phyloP scores from a whole-genome alignment of 805 yeast genomes.

The Metschnikowia dekortorum region DNA sequence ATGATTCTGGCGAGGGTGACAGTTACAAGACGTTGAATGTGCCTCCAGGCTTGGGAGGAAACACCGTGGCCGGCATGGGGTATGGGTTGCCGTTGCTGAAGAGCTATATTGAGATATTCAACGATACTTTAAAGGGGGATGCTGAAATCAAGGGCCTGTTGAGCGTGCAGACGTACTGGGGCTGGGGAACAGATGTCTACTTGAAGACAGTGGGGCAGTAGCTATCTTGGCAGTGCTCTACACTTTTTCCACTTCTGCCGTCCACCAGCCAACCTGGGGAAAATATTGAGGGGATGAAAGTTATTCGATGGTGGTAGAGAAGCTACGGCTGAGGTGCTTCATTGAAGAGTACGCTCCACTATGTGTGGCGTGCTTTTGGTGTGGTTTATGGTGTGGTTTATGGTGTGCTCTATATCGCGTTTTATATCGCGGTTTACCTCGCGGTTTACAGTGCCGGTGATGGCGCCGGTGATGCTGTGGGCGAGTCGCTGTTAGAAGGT shows the following conservation, averaged over 20 bases:
- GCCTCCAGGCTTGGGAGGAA: constrained; percentile 68
- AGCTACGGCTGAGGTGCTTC: too few relatives aligned
- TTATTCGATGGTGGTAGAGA: too few relatives aligned
- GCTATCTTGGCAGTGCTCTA: not conserved
- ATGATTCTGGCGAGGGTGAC: constrained; percentile 55
- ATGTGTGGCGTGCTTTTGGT: too few relatives aligned
- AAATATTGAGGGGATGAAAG: too few relatives aligned
- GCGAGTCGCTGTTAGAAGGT: too few relatives aligned
- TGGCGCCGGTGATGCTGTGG: too few relatives aligned
- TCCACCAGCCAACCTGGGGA: not conserved
- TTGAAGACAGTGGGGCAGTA: constrained; percentile 40
- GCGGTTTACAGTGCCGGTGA: too few relatives aligned
- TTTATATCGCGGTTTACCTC: too few relatives aligned
- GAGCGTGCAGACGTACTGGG: constrained; percentile 65
- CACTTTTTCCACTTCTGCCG: not conserved
- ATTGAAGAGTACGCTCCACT: too few relatives aligned
- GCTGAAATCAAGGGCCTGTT: constrained; percentile 39
- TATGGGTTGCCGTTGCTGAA: constrained; percentile 85
- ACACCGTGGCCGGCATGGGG: constrained; percentile 89
- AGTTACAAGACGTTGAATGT: constrained; percentile 58
- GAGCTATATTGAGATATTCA: constrained; percentile 39
- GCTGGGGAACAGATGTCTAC: constrained; percentile 78
- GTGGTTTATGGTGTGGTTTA: too few relatives aligned
- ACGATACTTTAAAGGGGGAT: constrained; percentile 23
- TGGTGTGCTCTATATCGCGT: too few relatives aligned